Conservation (phyloP, 805 yeast genomes). For the Candida sonorensis region DNA sequence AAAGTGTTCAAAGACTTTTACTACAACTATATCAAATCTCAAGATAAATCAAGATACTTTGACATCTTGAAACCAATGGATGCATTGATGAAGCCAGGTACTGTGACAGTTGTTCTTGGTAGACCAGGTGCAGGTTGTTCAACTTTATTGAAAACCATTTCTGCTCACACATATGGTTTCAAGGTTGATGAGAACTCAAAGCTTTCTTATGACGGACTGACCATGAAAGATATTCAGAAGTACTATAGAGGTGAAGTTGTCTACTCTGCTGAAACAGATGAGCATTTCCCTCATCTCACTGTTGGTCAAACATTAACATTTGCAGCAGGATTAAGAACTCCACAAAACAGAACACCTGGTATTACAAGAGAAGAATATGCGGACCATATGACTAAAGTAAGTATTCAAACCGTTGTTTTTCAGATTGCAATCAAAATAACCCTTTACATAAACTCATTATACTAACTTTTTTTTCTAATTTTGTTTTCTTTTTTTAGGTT, state of each 20-base stretch:
- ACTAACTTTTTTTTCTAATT: background rate
- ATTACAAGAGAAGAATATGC: constrained; percentile 51
- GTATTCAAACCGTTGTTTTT: constrained; percentile 1
- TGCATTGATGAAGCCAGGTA: constrained; percentile 59
- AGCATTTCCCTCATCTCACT: constrained; percentile 61
- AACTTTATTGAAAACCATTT: constrained; percentile 53
- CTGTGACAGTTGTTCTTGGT: constrained; percentile 64
- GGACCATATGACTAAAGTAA: constrained; percentile 43
- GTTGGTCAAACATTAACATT: constrained; percentile 61
- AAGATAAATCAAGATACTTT: constrained; percentile 30
- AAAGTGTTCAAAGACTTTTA: constrained; percentile 27
- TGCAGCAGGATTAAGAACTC: constrained; percentile 56
- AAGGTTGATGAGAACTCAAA: constrained; percentile 38
- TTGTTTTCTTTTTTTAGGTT: constrained; percentile 4
- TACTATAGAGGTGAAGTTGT: constrained; percentile 64
- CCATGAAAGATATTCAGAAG: constrained; percentile 40
- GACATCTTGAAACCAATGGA: constrained; percentile 55
- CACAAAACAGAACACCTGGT: constrained; percentile 54
- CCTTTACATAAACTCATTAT: background rate
- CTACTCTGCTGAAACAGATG: constrained; percentile 64
- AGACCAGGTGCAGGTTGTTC: constrained; percentile 83
- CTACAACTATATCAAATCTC: constrained; percentile 18
- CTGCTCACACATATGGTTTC: constrained; percentile 56
- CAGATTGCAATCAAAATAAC: background rate
- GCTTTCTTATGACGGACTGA: constrained; percentile 48